Evolutionary conservation across 768 basidiomycete genomes (phyloP), one percentile per base, ranked within the genome.

Genomic region (Collybiopsis luxurians): DNA sequence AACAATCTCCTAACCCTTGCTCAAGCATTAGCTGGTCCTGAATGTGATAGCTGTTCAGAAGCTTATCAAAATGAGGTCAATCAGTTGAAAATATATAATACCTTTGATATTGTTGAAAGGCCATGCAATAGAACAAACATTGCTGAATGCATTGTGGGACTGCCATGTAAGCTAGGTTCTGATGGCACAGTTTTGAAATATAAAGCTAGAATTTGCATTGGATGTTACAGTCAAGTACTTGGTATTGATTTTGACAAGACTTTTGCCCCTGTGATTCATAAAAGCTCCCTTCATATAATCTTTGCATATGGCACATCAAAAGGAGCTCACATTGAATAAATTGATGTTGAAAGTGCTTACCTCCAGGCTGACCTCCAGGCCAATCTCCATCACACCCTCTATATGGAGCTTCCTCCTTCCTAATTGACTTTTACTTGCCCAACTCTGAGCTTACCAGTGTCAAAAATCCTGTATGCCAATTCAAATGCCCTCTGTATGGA

Each of bases 191-290:
- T n/a, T n/a, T n/a, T n/a, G n/a, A n/a, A n/a, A n/a, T n/a, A 73
- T 69, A 80, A 79, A 60, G 79, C 73, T 1, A n/a, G n/a, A n/a
- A 66, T 82, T 1, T 74, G 78, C 1, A 74, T 76, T 1, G 63
- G 72, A 48, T 73, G 80, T 0, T 76, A 72, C 64, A 56, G 65
- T 0, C 80, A 82, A 61, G 59, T 67, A 1, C 65, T 65, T 1
- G 48, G 55, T 13, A 17, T 56, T 19, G 66, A 73, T 47, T 73
- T 62, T 52, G 51, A 57, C 19, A 60, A 67, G 3, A 64, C 62
- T 1, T 64, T 43, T 19, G 47, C 60, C 0, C 61, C 60, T 0
- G 59, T 58, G 0, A 30, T 53, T 0, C 42, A 53, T 10, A 39
- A 57, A n/a, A 27, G 10, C 2, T 55, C 64, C 2, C 49, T 66